Evolutionary conservation across 768 basidiomycete genomes (phyloP).

Genomic region (Lactifluus rugatus): DNA sequence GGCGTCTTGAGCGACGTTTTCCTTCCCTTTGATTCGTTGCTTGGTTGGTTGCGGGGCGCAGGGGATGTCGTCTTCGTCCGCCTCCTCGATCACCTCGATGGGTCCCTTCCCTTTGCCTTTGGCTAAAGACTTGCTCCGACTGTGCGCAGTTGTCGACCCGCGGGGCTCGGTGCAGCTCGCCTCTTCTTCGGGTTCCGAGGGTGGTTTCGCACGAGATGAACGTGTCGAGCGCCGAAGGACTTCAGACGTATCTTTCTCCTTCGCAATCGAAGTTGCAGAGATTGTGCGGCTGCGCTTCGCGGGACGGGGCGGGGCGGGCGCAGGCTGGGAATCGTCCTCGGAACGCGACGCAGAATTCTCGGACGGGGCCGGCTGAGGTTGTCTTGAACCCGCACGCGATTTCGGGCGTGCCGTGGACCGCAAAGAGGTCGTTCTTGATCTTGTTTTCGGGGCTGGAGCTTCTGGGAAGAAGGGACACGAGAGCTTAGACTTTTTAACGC

Average conservation of each 20-base stretch:
- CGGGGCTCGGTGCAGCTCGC: slow-evolving; percentile 24
- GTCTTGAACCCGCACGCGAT: slow-evolving; percentile 15
- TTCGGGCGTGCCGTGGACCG: slow-evolving; percentile 24
- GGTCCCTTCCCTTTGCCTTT: slow-evolving; percentile 21
- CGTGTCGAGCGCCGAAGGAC: slow-evolving; percentile 20
- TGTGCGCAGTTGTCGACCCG: slow-evolving; percentile 19
- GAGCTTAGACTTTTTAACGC: slow-evolving; percentile 39
- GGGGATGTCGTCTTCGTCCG: slow-evolving; percentile 23
- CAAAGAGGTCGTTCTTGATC: slow-evolving; percentile 20
- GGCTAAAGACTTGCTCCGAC: slow-evolving; percentile 21
- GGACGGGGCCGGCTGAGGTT: slow-evolving; percentile 2
- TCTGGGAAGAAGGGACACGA: slow-evolving; percentile 37
- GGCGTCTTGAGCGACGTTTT: slow-evolving; percentile 13
- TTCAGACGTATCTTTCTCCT: slow-evolving; percentile 7
- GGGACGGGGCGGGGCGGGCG: slow-evolving; percentile 2
- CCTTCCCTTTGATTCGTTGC: slow-evolving; percentile 25
- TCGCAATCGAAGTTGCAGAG: not conserved
- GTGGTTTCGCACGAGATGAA: slow-evolving; percentile 10
- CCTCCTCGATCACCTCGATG: slow-evolving; percentile 25
- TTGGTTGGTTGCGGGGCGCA: slow-evolving; percentile 22
- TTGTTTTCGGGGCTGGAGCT: slow-evolving; percentile 18
- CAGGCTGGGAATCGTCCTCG: slow-evolving; percentile 13
- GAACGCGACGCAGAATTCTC: slow-evolving; percentile 12
- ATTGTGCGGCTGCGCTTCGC: slow-evolving; percentile 12
- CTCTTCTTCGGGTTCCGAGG: slow-evolving; percentile 17